Conservation (phyloP, 768 basidiomycete species). For the Boletus coccyginus region DNA sequence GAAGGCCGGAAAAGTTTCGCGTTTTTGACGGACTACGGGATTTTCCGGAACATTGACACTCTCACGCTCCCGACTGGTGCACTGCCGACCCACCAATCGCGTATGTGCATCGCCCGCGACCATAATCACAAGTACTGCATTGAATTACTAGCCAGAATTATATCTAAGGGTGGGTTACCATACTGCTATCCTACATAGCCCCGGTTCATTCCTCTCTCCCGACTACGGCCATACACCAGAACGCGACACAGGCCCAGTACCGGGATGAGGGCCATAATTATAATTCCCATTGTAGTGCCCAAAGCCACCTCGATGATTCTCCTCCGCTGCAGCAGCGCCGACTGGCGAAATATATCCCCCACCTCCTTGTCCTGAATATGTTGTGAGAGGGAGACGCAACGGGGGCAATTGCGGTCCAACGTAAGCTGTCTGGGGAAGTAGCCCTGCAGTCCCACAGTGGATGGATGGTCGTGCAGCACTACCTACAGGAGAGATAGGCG, state of each 20-base stretch:
- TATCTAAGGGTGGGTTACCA: constrained; percentile 11
- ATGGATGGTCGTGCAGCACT: constrained; percentile 10
- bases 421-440: constrained; percentile 18
- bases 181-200: constrained; percentile 17
- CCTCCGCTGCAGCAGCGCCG: constrained; percentile 10
- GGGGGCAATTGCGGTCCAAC: constrained; percentile 26
- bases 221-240: constrained; percentile 29
- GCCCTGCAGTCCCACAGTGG: constrained; percentile 15
- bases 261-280: constrained; percentile 15
- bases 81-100: constrained; percentile 11
- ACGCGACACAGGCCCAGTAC: constrained; percentile 21
- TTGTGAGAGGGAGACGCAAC: constrained; percentile 21
- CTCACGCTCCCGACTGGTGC: constrained; percentile 30
- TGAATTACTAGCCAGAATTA: constrained; percentile 17
- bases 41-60: constrained; percentile 25
- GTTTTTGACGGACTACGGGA: constrained; percentile 36
- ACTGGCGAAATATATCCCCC: constrained; percentile 25
- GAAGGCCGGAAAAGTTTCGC: constrained; percentile 48
- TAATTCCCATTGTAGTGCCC: constrained; percentile 26
- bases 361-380: constrained; percentile 18
- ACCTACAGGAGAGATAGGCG: constrained; percentile 26
- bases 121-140: too few species aligned
- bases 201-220: constrained; percentile 1
- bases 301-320: constrained; percentile 22
- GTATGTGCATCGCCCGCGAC: background rate